Evolutionary conservation across 1,139 yeast species (phyloP), one percentile per base, ranked within the genome.

Genomic region (Wickerhamiella infanticola): DNA sequence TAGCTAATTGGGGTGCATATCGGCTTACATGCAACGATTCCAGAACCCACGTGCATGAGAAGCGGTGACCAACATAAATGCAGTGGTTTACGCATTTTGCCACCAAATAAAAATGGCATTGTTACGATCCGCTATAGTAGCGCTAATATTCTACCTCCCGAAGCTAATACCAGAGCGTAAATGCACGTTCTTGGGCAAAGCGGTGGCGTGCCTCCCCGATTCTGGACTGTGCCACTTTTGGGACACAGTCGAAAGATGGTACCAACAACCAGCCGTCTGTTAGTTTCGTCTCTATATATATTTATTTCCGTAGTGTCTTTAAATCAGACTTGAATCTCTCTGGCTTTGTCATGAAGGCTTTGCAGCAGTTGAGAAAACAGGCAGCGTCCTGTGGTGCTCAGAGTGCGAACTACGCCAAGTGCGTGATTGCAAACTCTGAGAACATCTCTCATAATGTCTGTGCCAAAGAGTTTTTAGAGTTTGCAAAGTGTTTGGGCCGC

Each of bases 381-480:
- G 52, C 53, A 3, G 49, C 49, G 5, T 42, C 40, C 11, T 53
- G 55, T 44, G 40, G 47, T 18, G 50, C 41, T 18, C 52, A 47
- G 26, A 50, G 53, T 4, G 47, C 47, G 9, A 44, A 29, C 1
- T 53, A 53, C 33, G 55, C 55, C 11, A 43, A 46, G 39, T 53
- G 55, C 36, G 51, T 53, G 3, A 49, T 50, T n/a, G 24, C 41
- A 2, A 49, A 52, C 9, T 54, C 55, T 1, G 53, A 53, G 29
- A 36, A 48, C 4, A 46, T 53, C 26, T n/a, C 47, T 3, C 48
- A 46, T 3, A 46, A 45, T 24, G 48, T 51, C 1, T 53, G 55
- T 37, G 54, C 55, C 8, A 39, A 39, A 18, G 55, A 53, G 44
- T 53, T 53, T 36, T 24, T 41, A 2, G 47, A 42, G 24, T 41